phyloP scores from a whole-genome alignment of 345 rosid species.

The Citrus maxima region DNA sequence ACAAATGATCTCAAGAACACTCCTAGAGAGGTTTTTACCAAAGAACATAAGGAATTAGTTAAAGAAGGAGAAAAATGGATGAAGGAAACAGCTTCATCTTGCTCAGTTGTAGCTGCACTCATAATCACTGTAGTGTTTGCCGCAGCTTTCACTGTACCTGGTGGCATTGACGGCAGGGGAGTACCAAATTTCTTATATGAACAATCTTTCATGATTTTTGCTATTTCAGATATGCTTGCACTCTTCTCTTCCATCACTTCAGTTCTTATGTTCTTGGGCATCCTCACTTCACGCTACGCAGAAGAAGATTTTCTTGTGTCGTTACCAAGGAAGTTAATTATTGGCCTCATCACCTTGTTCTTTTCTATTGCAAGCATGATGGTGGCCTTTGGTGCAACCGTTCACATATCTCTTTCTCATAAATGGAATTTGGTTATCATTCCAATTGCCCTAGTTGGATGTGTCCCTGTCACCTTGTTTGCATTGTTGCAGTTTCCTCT shows the following conservation, averaged over 20 bases:
- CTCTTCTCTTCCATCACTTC: not conserved
- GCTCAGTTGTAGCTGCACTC: not conserved
- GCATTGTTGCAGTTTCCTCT: not conserved
- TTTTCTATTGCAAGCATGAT: slow-evolving; percentile 9
- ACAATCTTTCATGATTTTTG: not conserved
- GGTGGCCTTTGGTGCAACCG: slow-evolving; percentile 6
- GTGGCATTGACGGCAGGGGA: not conserved
- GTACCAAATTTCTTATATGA: not conserved
- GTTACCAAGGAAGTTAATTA: not conserved
- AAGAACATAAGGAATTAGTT: not conserved
- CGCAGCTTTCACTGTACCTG: not conserved
- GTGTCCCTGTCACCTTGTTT: not conserved
- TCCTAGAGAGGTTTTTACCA: not conserved
- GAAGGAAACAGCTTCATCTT: too few species aligned
- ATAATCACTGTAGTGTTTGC: not conserved
- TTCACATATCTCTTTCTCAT: slow-evolving; percentile 1
- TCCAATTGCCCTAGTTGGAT: not conserved
- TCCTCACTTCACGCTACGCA: not conserved
- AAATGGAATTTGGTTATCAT: not conserved
- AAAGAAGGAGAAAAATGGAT: too few species aligned
- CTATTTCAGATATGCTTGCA: not conserved
- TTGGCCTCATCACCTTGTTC: not conserved
- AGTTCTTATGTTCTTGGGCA: slow-evolving; percentile 7
- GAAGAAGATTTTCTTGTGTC: slow-evolving; percentile 3
- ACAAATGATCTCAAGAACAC: rapidly evolving